phyloP scores from a whole-genome alignment of 2,329 filamentous ascomycete genomes.

The Colletotrichum melonis region DNA sequence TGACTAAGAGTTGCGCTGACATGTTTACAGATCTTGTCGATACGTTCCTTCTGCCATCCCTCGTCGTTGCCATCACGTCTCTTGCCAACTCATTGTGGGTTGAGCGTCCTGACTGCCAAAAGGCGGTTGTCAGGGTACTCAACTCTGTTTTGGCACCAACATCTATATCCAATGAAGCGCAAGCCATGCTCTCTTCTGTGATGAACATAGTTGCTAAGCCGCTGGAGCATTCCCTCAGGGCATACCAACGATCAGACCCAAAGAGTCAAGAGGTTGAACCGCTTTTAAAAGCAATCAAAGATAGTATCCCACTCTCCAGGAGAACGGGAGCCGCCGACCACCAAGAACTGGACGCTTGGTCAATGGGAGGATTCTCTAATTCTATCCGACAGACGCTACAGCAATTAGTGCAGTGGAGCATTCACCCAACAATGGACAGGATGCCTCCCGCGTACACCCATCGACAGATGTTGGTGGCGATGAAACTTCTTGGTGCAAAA shows the following conservation, averaged over 20 bases:
- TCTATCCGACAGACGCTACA: constrained; percentile 72
- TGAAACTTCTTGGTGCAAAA: constrained; percentile 71
- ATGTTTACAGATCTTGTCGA: constrained; percentile 73
- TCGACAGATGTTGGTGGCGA: constrained; percentile 72
- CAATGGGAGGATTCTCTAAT: constrained; percentile 66
- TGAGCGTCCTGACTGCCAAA: constrained; percentile 71
- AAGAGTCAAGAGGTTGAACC: constrained; percentile 77
- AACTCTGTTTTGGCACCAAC: constrained; percentile 78
- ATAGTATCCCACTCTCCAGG: constrained; percentile 67
- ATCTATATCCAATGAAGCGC: constrained; percentile 78
- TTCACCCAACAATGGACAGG: constrained; percentile 64
- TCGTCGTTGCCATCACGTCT: constrained; percentile 79
- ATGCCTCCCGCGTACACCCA: constrained; percentile 78
- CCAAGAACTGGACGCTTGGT: constrained; percentile 77
- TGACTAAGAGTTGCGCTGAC: constrained; percentile 35
- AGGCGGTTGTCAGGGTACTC: constrained; percentile 77
- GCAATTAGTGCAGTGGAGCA: constrained; percentile 74
- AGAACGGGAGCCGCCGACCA: constrained; percentile 72
- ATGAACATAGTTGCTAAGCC: constrained; percentile 78
- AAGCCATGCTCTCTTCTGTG: constrained; percentile 76
- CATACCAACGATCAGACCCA: constrained; percentile 74
- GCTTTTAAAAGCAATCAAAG: constrained; percentile 73
- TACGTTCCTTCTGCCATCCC: constrained; percentile 81
- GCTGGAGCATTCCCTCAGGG: constrained; percentile 74
- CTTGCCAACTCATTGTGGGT: constrained; percentile 77